Evolutionary conservation across 2,329 filamentous ascomycete genomes (phyloP).

Genomic region (Ceratocystis harringtonii): DNA sequence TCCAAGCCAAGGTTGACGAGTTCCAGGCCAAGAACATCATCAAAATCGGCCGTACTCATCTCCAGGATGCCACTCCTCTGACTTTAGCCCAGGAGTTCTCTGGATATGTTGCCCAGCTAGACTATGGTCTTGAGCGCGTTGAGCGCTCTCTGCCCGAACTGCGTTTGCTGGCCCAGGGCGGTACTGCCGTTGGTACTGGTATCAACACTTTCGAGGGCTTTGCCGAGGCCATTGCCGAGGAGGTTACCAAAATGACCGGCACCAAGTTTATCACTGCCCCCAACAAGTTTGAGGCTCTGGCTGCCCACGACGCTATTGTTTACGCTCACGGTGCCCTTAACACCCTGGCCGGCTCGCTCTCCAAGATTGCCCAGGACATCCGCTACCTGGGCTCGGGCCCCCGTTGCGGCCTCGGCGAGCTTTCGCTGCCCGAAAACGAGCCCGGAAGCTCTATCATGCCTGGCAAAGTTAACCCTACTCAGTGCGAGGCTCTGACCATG

Average conservation of each 20-base stretch:
- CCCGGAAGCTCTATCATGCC: slow-evolving; percentile 98
- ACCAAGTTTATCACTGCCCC: slow-evolving; percentile 89
- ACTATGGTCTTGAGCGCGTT: slow-evolving; percentile 77
- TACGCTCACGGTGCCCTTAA: slow-evolving; percentile 89
- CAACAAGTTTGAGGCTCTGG: slow-evolving; percentile 97
- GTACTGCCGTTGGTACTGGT: slow-evolving; percentile 90
- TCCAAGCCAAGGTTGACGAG: slow-evolving; percentile 76
- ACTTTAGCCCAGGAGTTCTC: slow-evolving; percentile 96
- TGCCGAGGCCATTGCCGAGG: slow-evolving; percentile 77
- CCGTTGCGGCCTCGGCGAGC: slow-evolving; percentile 86
- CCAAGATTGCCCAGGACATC: slow-evolving; percentile 97
- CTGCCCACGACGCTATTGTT: slow-evolving; percentile 88
- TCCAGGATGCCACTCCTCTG: slow-evolving; percentile 92
- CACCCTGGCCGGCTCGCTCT: slow-evolving; percentile 78
- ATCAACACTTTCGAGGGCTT: slow-evolving; percentile 97
- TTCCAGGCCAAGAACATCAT: slow-evolving; percentile 82
- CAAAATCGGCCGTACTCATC: slow-evolving; percentile 95
- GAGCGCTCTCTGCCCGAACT: slow-evolving; percentile 71
- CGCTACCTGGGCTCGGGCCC: slow-evolving; percentile 93
- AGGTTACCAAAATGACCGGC: slow-evolving; percentile 85
- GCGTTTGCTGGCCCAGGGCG: slow-evolving; percentile 78
- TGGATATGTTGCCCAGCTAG: slow-evolving; percentile 88
- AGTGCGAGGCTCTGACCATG: slow-evolving; percentile 97
- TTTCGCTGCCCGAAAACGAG: slow-evolving; percentile 92
- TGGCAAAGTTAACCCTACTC: slow-evolving; percentile 97